These are phyloP conservation scores for Suillus decipiens DNA, from an alignment of 768 basidiomycete genomes.

Conservation along the genomic window DNA sequence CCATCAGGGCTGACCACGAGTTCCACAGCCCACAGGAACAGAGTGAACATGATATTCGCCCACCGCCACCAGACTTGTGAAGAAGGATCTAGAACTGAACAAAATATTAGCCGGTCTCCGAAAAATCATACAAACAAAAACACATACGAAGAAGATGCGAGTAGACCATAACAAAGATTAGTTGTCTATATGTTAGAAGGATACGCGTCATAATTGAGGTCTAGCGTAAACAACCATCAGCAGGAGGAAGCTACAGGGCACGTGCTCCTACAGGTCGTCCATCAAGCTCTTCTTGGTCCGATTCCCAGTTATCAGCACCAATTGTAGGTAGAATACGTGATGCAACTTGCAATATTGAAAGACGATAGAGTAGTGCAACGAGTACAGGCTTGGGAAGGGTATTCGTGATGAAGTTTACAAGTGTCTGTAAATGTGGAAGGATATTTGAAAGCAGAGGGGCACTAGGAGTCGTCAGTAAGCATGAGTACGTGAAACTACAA, in stretches of 20 bases:
- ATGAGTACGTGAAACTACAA: not conserved
- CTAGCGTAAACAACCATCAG: constrained; percentile 36
- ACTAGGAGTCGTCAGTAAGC: constrained; percentile 38
- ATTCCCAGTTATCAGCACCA: constrained; percentile 78
- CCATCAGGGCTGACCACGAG: constrained; percentile 78
- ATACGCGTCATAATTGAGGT: constrained; percentile 76
- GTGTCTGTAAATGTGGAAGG: constrained; percentile 76
- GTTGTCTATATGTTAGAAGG: constrained; percentile 79
- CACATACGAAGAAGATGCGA: constrained; percentile 80
- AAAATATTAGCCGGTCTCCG: constrained; percentile 8
- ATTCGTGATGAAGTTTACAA: constrained; percentile 80
- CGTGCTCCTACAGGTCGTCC: constrained; percentile 61
- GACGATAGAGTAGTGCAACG: constrained; percentile 74
- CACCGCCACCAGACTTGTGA: constrained; percentile 95
- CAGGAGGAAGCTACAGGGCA: constrained; percentile 1
- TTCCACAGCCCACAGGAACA: constrained; percentile 82
- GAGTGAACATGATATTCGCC: constrained; percentile 87
- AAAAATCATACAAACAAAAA: constrained; percentile 1
- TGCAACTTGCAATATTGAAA: constrained; percentile 79
- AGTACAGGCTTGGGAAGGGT: constrained; percentile 86
- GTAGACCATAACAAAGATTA: constrained; percentile 85
- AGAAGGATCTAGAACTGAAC: constrained; percentile 79
- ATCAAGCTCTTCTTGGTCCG: constrained; percentile 59
- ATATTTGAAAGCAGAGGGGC: constrained; percentile 78
- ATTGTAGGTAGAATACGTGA: constrained; percentile 84